These are phyloP conservation scores for Rhododendron simsii DNA, from an alignment of 148 eudicot genomes.

Conservation along the genomic window DNA sequence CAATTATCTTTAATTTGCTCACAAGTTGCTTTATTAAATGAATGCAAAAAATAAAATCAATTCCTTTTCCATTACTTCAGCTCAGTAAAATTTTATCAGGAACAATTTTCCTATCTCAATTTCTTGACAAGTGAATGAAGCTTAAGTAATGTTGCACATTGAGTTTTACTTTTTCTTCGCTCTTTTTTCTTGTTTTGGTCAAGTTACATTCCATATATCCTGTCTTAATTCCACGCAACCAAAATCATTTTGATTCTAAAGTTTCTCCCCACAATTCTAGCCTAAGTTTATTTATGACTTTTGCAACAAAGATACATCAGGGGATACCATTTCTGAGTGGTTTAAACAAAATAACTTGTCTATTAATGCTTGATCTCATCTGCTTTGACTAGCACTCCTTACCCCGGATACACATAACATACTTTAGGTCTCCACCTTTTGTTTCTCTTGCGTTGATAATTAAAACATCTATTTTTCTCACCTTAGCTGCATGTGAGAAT, in stretches of 20 bases:
- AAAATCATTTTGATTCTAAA: neutral
- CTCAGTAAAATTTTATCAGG: neutral
- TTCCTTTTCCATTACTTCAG: neutral
- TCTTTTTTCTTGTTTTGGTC: neutral
- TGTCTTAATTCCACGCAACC: neutral
- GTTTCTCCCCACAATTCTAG: neutral
- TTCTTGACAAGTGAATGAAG: neutral
- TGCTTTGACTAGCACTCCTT: neutral
- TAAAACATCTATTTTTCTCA: constrained; percentile 11
- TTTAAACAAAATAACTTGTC: neutral
- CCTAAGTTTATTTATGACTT: neutral
- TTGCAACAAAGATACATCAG: neutral
- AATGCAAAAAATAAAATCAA: neutral
- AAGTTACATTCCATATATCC: neutral
- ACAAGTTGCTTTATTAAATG: neutral
- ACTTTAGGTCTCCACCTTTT: neutral
- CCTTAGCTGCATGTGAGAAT: constrained; percentile 77
- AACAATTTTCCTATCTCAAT: neutral
- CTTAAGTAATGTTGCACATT: neutral
- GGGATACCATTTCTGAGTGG: neutral
- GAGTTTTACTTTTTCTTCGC: neutral
- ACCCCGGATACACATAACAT: neutral
- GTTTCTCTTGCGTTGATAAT: neutral
- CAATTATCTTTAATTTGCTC: neutral
- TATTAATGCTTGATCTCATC: neutral